Evolutionary conservation across 371 early-diverging fungal genomes (phyloP).

Genomic region (Mortierella sp.): DNA sequence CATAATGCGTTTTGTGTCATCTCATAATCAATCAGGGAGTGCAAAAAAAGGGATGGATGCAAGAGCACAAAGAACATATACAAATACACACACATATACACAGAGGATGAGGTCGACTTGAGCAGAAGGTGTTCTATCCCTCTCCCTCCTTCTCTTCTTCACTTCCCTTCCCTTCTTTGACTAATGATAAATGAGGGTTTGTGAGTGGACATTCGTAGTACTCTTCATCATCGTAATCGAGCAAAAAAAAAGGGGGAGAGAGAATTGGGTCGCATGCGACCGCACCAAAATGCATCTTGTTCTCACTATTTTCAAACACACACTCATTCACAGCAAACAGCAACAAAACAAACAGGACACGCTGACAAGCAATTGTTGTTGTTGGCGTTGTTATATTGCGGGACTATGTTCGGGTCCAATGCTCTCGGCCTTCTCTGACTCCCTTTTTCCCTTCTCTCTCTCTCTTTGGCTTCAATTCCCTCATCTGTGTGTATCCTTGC

Average conservation of each 20-base stretch:
- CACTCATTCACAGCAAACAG: background rate
- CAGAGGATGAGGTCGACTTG: constrained; percentile 9
- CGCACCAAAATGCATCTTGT: background rate
- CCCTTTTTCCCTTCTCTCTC: background rate
- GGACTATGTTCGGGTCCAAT: background rate
- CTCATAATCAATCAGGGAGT: constrained; percentile 44
- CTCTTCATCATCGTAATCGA: background rate
- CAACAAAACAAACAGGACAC: background rate
- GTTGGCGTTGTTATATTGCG: background rate
- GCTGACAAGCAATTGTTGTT: background rate
- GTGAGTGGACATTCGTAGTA: background rate
- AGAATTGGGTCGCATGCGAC: background rate
- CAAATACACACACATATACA: too few relatives aligned
- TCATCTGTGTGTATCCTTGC: constrained; percentile 7
- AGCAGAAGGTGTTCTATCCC: constrained; percentile 12
- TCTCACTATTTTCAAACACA: constrained; percentile 2
- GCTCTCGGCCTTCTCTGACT: background rate
- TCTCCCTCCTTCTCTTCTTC: background rate
- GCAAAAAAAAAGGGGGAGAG: background rate
- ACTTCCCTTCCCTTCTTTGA: background rate
- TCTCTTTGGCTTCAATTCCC: background rate
- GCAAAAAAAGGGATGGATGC: background rate
- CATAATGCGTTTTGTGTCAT: constrained; percentile 43
- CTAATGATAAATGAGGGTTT: background rate
- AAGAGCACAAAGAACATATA: background rate